Percentiles rank a stretch among this genome's conserved stretches.
These are phyloP conservation scores for Wallacemonas rigidus DNA, from an alignment of 208 protist species.

Conservation along the genomic window DNA sequence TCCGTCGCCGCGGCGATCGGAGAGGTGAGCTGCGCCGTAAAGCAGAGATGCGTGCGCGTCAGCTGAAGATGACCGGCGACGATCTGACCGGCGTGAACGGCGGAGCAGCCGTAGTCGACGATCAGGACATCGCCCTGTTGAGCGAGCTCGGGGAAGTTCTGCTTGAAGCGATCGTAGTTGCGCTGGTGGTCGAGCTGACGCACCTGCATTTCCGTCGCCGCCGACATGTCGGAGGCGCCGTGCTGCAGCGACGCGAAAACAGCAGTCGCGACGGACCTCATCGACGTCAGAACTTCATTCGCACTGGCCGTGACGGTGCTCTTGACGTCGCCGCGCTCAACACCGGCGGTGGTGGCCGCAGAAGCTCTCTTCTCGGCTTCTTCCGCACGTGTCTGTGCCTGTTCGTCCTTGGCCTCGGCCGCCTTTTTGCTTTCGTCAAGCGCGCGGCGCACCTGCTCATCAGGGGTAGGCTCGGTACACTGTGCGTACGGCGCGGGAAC, in stretches of 20 bases:
- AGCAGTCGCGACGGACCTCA: conserved; percentile 33
- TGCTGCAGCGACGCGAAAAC: conserved; percentile 59
- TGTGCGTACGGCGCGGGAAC: conserved; percentile 51
- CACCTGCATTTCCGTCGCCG: conserved; percentile 51
- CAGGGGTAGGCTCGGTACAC: conserved; percentile 70
- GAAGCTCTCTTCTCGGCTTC: conserved; percentile 10
- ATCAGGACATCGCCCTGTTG: conserved; percentile 63
- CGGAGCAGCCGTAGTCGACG: conserved; percentile 63
- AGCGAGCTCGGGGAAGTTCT: conserved; percentile 58
- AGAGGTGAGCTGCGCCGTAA: conserved; percentile 46
- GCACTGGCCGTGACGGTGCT: conserved; percentile 23
- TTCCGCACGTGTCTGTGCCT: conserved; percentile 1
- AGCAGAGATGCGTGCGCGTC: conserved; percentile 68
- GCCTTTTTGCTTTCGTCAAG: conserved; percentile 34
- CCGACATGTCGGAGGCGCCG: conserved; percentile 43
- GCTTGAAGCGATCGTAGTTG: conserved; percentile 55
- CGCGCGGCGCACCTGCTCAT: conserved; percentile 57
- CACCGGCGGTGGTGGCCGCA: neutral
- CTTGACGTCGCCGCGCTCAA: conserved; percentile 17
- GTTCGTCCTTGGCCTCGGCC: conserved; percentile 27
- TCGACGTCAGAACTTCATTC: conserved; percentile 23
- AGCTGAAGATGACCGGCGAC: conserved; percentile 64
- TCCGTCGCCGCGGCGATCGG: conserved; percentile 35
- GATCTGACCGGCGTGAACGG: conserved; percentile 50
- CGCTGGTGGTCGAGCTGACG: conserved; percentile 60